phyloP scores from a whole-genome alignment of 139 green algal genomes.

The Pycnococcus provasolii region DNA sequence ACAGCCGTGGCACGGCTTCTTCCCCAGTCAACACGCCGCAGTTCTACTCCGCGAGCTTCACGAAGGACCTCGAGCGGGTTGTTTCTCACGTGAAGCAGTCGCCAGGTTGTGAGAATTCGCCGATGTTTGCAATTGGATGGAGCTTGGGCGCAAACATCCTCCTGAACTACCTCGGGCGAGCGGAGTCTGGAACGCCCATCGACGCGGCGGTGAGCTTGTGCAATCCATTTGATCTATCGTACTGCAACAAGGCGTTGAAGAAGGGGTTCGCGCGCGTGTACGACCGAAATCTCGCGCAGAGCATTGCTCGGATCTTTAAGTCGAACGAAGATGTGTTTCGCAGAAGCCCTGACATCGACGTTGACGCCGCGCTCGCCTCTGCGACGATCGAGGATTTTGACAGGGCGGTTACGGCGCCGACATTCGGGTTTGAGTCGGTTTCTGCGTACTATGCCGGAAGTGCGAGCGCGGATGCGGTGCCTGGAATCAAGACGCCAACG shows the following conservation, averaged over 20 bases:
- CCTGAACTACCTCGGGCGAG: conserved; percentile 12
- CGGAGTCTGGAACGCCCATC: background rate
- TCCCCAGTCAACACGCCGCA: conserved; percentile 19
- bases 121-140: conserved; percentile 18
- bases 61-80: conserved; percentile 6
- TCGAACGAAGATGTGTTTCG: conserved; percentile 31
- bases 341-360: too few species aligned
- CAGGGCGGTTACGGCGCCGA: conserved; percentile 34
- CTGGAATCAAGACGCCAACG: background rate
- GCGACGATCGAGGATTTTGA: conserved; percentile 40
- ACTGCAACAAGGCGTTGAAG: conserved; percentile 7
- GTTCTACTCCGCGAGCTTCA: conserved; percentile 22
- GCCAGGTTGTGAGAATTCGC: conserved; percentile 2
- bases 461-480: background rate
- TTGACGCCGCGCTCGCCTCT: conserved; percentile 19
- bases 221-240: conserved; percentile 23
- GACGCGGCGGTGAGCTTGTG: conserved; percentile 9
- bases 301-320: conserved; percentile 14
- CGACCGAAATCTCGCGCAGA: conserved; percentile 4
- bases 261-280: conserved; percentile 13
- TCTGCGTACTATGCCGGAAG: conserved; percentile 36
- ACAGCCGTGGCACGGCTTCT: conserved; percentile 4
- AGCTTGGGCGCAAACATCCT: conserved; percentile 20
- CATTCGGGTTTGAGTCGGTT: conserved; percentile 35
- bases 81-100: background rate